Percentiles rank a stretch among this genome's conserved stretches.
Evolutionary conservation across 2,329 filamentous ascomycete species (phyloP).

Genomic region (Fusarium sp.): DNA sequence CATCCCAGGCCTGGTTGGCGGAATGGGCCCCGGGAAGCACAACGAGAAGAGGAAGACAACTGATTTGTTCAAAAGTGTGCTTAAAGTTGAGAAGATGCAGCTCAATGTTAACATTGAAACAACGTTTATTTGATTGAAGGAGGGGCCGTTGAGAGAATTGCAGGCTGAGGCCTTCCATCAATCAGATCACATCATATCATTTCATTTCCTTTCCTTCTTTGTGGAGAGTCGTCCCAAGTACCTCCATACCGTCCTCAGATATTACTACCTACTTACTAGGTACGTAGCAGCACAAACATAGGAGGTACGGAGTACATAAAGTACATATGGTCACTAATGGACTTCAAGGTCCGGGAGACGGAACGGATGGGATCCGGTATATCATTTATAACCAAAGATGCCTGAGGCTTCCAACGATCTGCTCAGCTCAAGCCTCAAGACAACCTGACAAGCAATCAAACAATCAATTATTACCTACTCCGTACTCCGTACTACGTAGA

Average conservation of each 20-base stretch:
- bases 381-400: background rate
- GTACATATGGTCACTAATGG: background rate
- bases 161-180: slow-evolving; percentile 24
- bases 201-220: background rate
- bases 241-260: background rate
- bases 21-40: slow-evolving; percentile 24
- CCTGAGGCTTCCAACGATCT: background rate
- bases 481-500: no score
- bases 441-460: background rate
- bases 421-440: background rate
- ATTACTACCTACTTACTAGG: no score
- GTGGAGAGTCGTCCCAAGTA: background rate
- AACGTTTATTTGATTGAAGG: slow-evolving; percentile 21
- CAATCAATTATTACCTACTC: no score
- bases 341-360: background rate
- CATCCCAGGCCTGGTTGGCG: slow-evolving; percentile 28
- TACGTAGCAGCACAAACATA: no score
- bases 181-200: slow-evolving; percentile 4
- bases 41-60: slow-evolving; percentile 17
- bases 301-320: background rate
- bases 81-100: slow-evolving; percentile 33
- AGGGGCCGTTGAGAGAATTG: slow-evolving; percentile 15
- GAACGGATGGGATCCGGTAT: background rate
- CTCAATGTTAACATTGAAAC: slow-evolving; percentile 28
- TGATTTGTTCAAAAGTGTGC: slow-evolving; percentile 41